A percentile compares a stretch with the other conserved stretches of the same genome.
phyloP scores from a whole-genome alignment of 176 grass and related monocot species.

The Eragrostis nindensis region DNA sequence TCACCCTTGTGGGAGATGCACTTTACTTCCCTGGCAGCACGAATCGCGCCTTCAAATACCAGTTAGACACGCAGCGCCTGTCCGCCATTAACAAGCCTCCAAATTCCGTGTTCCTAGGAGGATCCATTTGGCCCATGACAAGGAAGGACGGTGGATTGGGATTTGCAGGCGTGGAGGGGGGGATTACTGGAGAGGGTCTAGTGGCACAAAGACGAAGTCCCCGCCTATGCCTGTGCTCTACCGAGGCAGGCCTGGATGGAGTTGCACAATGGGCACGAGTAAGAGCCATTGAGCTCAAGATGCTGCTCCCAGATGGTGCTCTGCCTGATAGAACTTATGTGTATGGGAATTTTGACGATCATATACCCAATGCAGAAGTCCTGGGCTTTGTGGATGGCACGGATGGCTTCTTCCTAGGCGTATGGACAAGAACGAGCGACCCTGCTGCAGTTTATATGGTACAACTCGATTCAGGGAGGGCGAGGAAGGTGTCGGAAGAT shows the following conservation, averaged over 20 bases:
- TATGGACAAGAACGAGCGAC: too few relatives aligned
- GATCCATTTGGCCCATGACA: not conserved
- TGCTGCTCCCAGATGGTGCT: not conserved
- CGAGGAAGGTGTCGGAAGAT: not conserved
- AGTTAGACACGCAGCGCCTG: not conserved
- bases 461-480: not conserved
- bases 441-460: not conserved
- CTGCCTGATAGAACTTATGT: too few relatives aligned
- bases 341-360: too few relatives aligned
- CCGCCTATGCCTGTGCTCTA: not conserved
- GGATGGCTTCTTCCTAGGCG: not conserved
- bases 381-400: not conserved
- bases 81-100: not conserved
- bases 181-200: too few relatives aligned
- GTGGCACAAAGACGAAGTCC: not conserved
- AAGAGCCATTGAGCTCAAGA: constrained; percentile 4
- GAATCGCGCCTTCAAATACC: not conserved
- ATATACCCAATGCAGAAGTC: too few relatives aligned
- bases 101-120: not conserved
- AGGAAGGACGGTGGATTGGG: not conserved
- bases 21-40: not conserved
- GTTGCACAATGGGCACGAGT: not conserved
- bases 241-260: not conserved
- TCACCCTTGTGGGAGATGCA: too few relatives aligned
- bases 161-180: not conserved